These are phyloP conservation scores for Penicillium sumatraense DNA, from an alignment of 2,329 filamentous ascomycete genomes.

Conservation along the genomic window DNA sequence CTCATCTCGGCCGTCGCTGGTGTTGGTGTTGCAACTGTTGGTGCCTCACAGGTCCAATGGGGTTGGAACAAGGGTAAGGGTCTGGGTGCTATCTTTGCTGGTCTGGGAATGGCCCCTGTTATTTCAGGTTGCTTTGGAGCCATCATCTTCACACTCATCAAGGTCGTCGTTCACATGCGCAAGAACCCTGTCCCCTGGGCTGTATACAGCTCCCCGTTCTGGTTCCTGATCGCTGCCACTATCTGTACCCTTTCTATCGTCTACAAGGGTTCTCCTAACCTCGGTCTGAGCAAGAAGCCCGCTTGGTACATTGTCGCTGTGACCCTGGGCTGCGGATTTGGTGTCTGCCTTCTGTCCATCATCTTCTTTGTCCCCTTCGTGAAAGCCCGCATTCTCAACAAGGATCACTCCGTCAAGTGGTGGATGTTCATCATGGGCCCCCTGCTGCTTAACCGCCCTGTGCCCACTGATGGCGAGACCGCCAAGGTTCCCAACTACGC, in stretches of 20 bases:
- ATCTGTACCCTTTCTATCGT: conserved; percentile 78
- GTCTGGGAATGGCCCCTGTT: conserved; percentile 66
- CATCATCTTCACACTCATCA: conserved; percentile 74
- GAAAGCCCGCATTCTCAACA: conserved; percentile 69
- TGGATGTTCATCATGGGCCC: conserved; percentile 68
- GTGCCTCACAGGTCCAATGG: conserved; percentile 67
- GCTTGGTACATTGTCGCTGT: conserved; percentile 69
- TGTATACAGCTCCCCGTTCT: conserved; percentile 73
- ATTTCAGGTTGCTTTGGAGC: conserved; percentile 70
- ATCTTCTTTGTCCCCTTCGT: conserved; percentile 77
- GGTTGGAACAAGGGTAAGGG: conserved; percentile 71
- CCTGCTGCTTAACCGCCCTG: conserved; percentile 64
- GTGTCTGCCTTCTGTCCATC: conserved; percentile 62
- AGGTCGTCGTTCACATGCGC: conserved; percentile 71
- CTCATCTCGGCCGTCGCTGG: conserved; percentile 71
- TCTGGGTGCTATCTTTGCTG: conserved; percentile 71
- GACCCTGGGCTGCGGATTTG: conserved; percentile 66
- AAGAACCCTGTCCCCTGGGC: conserved; percentile 74
- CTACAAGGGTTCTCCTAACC: conserved; percentile 77
- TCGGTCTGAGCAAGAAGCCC: conserved; percentile 65
- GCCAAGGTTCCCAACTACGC: conserved; percentile 75
- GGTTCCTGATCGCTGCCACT: conserved; percentile 76
- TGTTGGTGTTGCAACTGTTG: conserved; percentile 70
- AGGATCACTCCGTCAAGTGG: conserved; percentile 67
- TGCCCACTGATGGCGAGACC: conserved; percentile 56